Percentiles rank a stretch among this genome's conserved stretches.
phyloP scores from a whole-genome alignment of 192 early-diverging fungal species.

The Coemansia sp. region DNA sequence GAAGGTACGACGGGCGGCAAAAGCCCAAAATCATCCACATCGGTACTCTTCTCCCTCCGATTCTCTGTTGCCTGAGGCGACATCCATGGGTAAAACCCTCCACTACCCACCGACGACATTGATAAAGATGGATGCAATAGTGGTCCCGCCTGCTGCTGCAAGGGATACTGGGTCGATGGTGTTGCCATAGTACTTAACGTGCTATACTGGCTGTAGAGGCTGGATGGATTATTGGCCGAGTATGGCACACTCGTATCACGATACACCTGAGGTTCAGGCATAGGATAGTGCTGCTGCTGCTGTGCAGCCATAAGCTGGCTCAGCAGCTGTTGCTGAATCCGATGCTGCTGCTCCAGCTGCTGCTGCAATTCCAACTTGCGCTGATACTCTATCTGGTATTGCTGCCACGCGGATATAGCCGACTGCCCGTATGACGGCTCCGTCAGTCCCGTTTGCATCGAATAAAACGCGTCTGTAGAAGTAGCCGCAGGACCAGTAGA shows the following conservation, averaged over 20 bases:
- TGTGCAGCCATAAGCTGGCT: conserved; percentile 16
- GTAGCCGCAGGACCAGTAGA: background rate
- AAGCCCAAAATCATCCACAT: background rate
- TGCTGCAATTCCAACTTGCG: conserved; percentile 28
- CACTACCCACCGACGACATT: conserved; percentile 9
- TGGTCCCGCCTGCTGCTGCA: background rate
- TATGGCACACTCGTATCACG: no score
- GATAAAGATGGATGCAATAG: conserved; percentile 5
- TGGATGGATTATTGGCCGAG: no score
- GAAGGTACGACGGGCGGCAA: background rate
- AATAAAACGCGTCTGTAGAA: conserved; percentile 4
- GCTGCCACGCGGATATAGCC: conserved; percentile 38
- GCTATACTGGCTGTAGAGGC: conserved; percentile 20
- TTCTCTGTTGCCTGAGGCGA: no score
- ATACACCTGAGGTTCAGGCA: no score
- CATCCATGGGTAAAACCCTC: background rate
- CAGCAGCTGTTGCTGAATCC: conserved; percentile 24
- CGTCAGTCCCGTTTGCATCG: conserved; percentile 5
- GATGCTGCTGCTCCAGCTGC: conserved; percentile 36
- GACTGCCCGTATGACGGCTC: conserved; percentile 1
- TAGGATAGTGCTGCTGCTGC: conserved; percentile 13
- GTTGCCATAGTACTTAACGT: conserved; percentile 8
- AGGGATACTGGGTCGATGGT: background rate
- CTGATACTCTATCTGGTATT: conserved; percentile 44
- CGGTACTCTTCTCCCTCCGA: no score